Conservation (phyloP, 768 basidiomycete genomes). For the Boletus eberwhitei region DNA sequence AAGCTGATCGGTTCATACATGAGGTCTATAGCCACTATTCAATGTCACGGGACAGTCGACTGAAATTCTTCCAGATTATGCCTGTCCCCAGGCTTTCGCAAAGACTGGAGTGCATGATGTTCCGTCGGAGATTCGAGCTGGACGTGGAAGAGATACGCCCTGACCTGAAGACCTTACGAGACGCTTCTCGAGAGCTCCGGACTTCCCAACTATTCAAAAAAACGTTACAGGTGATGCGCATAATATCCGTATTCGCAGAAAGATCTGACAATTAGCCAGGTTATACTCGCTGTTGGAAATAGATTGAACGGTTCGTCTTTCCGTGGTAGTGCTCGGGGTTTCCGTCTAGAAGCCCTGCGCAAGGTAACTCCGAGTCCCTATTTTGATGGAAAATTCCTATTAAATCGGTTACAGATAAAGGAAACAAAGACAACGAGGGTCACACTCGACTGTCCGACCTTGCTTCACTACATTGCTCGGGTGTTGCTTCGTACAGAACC, state of each 20-base stretch:
- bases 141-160: conserved; percentile 83
- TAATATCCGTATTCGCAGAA: neutral
- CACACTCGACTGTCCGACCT: conserved; percentile 70
- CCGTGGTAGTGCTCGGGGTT: conserved; percentile 80
- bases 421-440: conserved; percentile 77
- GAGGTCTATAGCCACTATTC: conserved; percentile 46
- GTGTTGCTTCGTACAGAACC: conserved; percentile 68
- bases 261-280: conserved; percentile 36
- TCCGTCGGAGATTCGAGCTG: conserved; percentile 74
- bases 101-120: conserved; percentile 80
- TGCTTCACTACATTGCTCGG: conserved; percentile 87
- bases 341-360: conserved; percentile 75
- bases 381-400: neutral
- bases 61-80: conserved; percentile 56
- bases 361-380: conserved; percentile 51
- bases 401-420: conserved; percentile 52
- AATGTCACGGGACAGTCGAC: neutral
- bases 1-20: conserved; percentile 79
- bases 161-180: conserved; percentile 69
- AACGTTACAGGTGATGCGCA: conserved; percentile 54
- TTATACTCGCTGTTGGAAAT: conserved; percentile 77
- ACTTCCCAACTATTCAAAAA: conserved; percentile 62
- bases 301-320: conserved; percentile 77
- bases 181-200: conserved; percentile 68
- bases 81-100: conserved; percentile 69